A percentile compares a stretch with the other conserved stretches of the same genome.
Conservation (phyloP, 2,329 filamentous ascomycete genomes). For the Aspergillus pseudoterreus region DNA sequence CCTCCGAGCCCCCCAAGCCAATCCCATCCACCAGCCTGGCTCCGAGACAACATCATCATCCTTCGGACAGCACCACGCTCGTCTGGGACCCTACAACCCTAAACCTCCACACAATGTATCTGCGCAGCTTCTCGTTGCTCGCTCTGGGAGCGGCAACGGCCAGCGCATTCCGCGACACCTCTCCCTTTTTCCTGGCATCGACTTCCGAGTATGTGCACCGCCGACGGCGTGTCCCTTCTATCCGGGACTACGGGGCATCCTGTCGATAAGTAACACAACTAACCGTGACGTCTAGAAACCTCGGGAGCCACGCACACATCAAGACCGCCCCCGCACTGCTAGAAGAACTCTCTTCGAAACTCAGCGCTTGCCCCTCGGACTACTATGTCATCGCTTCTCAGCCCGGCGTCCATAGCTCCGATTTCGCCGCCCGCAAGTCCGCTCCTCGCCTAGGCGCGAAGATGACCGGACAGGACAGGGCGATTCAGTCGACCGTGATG, state of each 20-base stretch:
- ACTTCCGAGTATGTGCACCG: constrained; percentile 65
- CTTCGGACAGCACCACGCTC: constrained; percentile 10
- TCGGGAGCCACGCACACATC: constrained; percentile 40
- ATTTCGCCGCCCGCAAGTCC: constrained; percentile 56
- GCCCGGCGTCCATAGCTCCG: constrained; percentile 66
- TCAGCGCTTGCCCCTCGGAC: constrained; percentile 67
- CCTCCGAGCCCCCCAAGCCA: constrained; percentile 28
- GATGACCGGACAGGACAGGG: constrained; percentile 47
- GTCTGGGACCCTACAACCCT: constrained; percentile 10
- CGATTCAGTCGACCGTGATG: constrained; percentile 50
- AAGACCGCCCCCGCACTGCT: constrained; percentile 43
- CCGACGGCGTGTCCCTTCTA: background rate
- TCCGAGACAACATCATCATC: constrained; percentile 23
- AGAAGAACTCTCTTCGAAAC: constrained; percentile 41
- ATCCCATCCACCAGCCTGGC: constrained; percentile 23
- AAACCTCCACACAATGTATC: constrained; percentile 36
- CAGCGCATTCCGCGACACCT: constrained; percentile 77
- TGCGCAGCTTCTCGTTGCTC: constrained; percentile 42
- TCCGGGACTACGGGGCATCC: constrained; percentile 6
- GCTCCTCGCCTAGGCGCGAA: constrained; percentile 54
- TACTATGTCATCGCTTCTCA: constrained; percentile 77
- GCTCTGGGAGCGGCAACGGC: constrained; percentile 56
- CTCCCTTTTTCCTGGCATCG: constrained; percentile 85
- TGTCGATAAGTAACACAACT: constrained; percentile 20
- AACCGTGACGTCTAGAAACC: constrained; percentile 28